Evolutionary conservation across 257 asterid species (phyloP).

Genomic region (Forsythia suspensa): DNA sequence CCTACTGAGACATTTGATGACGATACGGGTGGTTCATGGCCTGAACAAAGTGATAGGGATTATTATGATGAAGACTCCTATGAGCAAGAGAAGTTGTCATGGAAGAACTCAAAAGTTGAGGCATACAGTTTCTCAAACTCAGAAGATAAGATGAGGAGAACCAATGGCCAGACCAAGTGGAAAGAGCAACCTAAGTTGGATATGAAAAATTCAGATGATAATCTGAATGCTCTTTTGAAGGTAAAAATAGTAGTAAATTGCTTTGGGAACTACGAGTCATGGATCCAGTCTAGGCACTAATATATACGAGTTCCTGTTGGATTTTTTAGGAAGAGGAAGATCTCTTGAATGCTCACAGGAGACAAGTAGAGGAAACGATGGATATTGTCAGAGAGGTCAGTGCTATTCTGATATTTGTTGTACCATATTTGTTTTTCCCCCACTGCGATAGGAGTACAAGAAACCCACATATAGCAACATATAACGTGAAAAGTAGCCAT

Average conservation of each 20-base stretch:
- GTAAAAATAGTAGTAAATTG: not conserved
- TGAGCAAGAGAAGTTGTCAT: conserved; percentile 69
- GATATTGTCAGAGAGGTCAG: conserved; percentile 35
- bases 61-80: conserved; percentile 74
- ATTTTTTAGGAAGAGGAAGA: conserved; percentile 74
- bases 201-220: conserved; percentile 52
- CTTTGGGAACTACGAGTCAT: not conserved
- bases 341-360: conserved; percentile 52
- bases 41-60: conserved; percentile 77
- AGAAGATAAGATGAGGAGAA: conserved; percentile 63
- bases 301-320: conserved; percentile 16
- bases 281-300: not conserved
- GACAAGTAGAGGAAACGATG: conserved; percentile 57
- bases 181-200: conserved; percentile 78
- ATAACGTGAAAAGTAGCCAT: not conserved
- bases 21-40: conserved; percentile 77
- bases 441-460: too few relatives aligned
- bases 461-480: not conserved
- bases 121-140: conserved; percentile 37
- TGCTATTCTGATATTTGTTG: not conserved
- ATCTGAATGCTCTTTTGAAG: conserved; percentile 51
- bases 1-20: conserved; percentile 67
- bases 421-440: not conserved
- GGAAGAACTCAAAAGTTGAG: conserved; percentile 61
- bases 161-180: conserved; percentile 63